A percentile compares a stretch with the other conserved stretches of the same genome.
Conservation (phyloP, 208 protist species). For the Willaertia magna region DNA sequence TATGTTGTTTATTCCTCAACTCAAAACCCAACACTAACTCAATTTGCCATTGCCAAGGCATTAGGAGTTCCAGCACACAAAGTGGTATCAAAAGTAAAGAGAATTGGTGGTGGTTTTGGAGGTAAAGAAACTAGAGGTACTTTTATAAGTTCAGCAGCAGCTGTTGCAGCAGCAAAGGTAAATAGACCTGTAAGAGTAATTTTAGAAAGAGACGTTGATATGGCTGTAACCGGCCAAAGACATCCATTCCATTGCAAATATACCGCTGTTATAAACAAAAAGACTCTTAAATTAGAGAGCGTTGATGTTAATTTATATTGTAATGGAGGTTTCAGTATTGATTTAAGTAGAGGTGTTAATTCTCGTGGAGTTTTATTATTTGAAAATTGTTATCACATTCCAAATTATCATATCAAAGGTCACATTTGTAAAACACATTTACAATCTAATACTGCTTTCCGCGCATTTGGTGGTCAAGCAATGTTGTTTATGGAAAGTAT, state of each 20-base stretch:
- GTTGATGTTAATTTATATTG: not conserved
- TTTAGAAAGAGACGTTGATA: conserved; percentile 52
- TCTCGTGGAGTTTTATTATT: conserved; percentile 30
- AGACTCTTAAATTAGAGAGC: not conserved
- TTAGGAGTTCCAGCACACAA: not conserved
- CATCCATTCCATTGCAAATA: conserved; percentile 21
- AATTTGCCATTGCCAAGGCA: conserved; percentile 30
- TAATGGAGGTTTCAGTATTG: conserved; percentile 11
- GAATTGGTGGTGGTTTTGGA: conserved; percentile 75
- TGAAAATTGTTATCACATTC: conserved; percentile 60
- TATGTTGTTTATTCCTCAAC: conserved; percentile 44
- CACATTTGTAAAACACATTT: conserved; percentile 51
- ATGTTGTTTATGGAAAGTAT: conserved; percentile 43
- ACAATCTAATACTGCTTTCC: conserved; percentile 57
- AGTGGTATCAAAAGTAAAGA: not conserved
- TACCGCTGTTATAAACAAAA: not conserved
- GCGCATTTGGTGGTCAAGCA: conserved; percentile 66
- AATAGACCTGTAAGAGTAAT: conserved; percentile 42
- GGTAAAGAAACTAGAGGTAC: conserved; percentile 63
- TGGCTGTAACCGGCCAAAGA: conserved; percentile 40
- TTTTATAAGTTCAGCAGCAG: conserved; percentile 3
- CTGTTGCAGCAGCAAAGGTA: conserved; percentile 43
- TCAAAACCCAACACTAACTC: conserved; percentile 62
- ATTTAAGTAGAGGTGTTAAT: conserved; percentile 8
- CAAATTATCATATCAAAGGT: conserved; percentile 37